These are phyloP conservation scores for Schizochytrium sp. DNA, from an alignment of 108 stramenopile genomes.

Conservation along the genomic window DNA sequence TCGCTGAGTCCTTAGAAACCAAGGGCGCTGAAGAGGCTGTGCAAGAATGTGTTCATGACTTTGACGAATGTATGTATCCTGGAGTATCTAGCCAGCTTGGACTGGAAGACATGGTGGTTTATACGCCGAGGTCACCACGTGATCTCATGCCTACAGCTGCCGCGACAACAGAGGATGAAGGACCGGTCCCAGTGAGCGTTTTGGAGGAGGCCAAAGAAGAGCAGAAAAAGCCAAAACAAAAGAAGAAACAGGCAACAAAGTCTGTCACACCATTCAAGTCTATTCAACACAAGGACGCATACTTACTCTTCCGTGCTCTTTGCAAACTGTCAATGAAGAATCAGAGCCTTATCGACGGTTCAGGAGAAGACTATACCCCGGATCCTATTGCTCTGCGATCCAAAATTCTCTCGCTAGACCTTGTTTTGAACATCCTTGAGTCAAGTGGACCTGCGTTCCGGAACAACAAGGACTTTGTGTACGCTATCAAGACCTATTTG, in stretches of 20 bases:
- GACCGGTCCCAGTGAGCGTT: neutral
- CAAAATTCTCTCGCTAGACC: slow-evolving; percentile 91
- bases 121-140: neutral
- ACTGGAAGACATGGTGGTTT: neutral
- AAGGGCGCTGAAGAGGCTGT: neutral
- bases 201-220: neutral
- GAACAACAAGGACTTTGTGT: slow-evolving; percentile 82
- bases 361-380: slow-evolving; percentile 59
- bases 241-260: neutral
- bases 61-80: slow-evolving; percentile 44
- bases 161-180: neutral
- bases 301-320: slow-evolving; percentile 90
- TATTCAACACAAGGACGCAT: slow-evolving; percentile 92
- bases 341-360: slow-evolving; percentile 23
- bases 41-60: neutral
- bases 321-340: slow-evolving; percentile 93
- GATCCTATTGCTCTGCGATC: slow-evolving; percentile 86
- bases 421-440: slow-evolving; percentile 87
- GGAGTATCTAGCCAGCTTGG: slow-evolving; percentile 22
- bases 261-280: slow-evolving; percentile 77
- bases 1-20: neutral
- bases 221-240: neutral
- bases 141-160: neutral
- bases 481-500: slow-evolving; percentile 90
- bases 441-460: slow-evolving; percentile 81